phyloP scores from a whole-genome alignment of 805 yeast genomes.

The Citeromyces nyonsensis region DNA sequence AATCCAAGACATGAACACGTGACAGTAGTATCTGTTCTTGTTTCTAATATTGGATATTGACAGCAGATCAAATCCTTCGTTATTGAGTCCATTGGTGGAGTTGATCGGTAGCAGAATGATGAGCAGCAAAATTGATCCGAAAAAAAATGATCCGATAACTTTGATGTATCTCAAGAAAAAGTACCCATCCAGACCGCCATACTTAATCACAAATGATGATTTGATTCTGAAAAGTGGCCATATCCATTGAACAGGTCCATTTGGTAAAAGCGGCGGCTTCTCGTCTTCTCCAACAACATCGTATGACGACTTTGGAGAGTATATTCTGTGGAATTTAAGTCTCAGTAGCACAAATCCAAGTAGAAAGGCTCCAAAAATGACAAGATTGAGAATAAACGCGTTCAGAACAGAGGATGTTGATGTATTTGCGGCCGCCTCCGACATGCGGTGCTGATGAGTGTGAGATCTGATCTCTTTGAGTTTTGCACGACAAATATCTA shows the following conservation, averaged over 20 bases:
- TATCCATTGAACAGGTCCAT: slow-evolving; percentile 61
- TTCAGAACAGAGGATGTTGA: slow-evolving; percentile 69
- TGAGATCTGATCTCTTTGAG: neutral
- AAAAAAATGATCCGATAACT: slow-evolving; percentile 25
- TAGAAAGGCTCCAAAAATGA: slow-evolving; percentile 47
- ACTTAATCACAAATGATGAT: slow-evolving; percentile 63
- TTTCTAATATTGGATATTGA: slow-evolving; percentile 63
- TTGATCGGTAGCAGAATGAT: slow-evolving; percentile 75
- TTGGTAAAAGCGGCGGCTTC: slow-evolving; percentile 61
- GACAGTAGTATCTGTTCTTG: slow-evolving; percentile 63
- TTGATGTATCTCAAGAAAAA: slow-evolving; percentile 71
- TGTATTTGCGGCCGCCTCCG: slow-evolving; percentile 17
- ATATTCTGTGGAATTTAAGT: slow-evolving; percentile 53
- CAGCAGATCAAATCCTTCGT: slow-evolving; percentile 57
- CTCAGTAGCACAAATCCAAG: slow-evolving; percentile 50
- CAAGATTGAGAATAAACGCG: slow-evolving; percentile 52
- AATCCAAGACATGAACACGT: slow-evolving; percentile 67
- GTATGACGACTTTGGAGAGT: slow-evolving; percentile 66
- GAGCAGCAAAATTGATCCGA: slow-evolving; percentile 17
- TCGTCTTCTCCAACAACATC: slow-evolving; percentile 42
- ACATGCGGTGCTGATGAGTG: slow-evolving; percentile 8
- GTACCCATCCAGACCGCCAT: slow-evolving; percentile 91
- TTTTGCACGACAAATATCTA: neutral
- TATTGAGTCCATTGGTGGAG: slow-evolving; percentile 48
- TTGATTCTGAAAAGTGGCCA: slow-evolving; percentile 45